A percentile compares a stretch with the other conserved stretches of the same genome.
Evolutionary conservation across 768 basidiomycete genomes (phyloP).

Genomic region (Collybiopsis confluens): DNA sequence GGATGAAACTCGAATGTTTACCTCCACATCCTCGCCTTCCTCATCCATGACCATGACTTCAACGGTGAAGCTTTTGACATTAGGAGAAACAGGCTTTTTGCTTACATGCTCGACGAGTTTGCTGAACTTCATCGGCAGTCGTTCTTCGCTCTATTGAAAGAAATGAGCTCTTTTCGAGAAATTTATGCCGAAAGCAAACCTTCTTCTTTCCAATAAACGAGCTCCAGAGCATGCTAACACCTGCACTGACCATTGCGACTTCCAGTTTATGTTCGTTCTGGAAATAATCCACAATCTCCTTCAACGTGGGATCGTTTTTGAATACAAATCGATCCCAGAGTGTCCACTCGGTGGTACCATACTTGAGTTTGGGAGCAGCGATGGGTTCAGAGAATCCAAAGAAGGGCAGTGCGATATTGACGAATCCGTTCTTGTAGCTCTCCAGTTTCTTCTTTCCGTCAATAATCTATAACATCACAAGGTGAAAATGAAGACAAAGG

Average conservation of each 20-base stretch:
- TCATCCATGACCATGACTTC: constrained; percentile 95
- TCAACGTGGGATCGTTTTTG: constrained; percentile 80
- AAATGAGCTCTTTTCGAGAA: constrained; percentile 4
- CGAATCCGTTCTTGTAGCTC: constrained; percentile 96
- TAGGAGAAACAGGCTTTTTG: constrained; percentile 87
- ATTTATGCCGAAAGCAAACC: constrained; percentile 39
- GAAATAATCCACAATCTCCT: constrained; percentile 84
- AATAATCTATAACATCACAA: constrained; percentile 66
- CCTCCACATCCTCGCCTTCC: constrained; percentile 93
- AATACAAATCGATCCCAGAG: constrained; percentile 98
- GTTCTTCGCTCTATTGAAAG: constrained; percentile 71
- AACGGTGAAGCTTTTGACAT: constrained; percentile 80
- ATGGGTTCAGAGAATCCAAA: constrained; percentile 99
- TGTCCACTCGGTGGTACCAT: constrained; percentile 88
- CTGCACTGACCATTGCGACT: constrained; percentile 93
- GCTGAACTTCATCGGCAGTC: constrained; percentile 85
- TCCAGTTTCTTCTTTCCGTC: constrained; percentile 93
- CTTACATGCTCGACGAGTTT: constrained; percentile 89
- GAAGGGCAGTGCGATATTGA: constrained; percentile 97
- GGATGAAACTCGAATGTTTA: constrained; percentile 23
- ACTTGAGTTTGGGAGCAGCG: constrained; percentile 84
- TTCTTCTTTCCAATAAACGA: constrained; percentile 92
- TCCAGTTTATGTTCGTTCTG: constrained; percentile 78
- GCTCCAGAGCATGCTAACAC: constrained; percentile 98
- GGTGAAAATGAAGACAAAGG: neutral